Conservation (phyloP, 2,329 filamentous ascomycete genomes). For the Chrysosporium keratinophilum region DNA sequence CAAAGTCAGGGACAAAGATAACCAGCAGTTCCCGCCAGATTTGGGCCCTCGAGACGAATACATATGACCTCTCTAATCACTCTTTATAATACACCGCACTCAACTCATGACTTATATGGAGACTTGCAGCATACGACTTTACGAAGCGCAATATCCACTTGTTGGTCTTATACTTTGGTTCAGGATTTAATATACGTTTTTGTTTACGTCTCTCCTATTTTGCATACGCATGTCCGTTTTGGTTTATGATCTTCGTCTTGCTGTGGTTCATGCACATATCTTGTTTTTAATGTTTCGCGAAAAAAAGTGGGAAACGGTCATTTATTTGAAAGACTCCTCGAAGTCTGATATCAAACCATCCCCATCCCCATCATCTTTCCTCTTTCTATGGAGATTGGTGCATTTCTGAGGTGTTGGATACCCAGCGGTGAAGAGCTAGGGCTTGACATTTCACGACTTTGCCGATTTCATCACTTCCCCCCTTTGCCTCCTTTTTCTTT, state of each 20-base stretch:
- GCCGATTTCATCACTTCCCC: neutral
- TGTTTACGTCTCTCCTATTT: neutral
- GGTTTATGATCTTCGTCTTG: neutral
- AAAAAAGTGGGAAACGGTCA: neutral
- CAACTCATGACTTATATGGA: neutral
- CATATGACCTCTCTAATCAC: conserved; percentile 11
- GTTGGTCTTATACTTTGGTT: neutral
- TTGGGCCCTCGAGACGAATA: conserved; percentile 16
- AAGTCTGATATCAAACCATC: neutral
- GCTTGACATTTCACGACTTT: conserved; percentile 10
- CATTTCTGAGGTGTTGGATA: conserved; percentile 37
- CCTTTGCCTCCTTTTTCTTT: neutral
- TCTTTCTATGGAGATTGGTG: conserved; percentile 17
- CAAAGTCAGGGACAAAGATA: conserved; percentile 16
- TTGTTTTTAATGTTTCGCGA: neutral
- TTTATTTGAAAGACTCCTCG: neutral
- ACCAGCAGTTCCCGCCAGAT: conserved; percentile 8
- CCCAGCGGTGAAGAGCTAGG: conserved; percentile 22
- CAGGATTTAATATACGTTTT: neutral
- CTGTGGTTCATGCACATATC: conserved; percentile 6
- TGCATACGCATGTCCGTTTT: conserved; percentile 1
- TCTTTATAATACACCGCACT: neutral
- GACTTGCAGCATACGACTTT: neutral
- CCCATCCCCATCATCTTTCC: neutral
- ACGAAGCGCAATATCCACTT: neutral